Evolutionary conservation across 1,139 yeast species (phyloP), one percentile per base, ranked within the genome.

Genomic region (Hemisphaericaspora xylanilytica): DNA sequence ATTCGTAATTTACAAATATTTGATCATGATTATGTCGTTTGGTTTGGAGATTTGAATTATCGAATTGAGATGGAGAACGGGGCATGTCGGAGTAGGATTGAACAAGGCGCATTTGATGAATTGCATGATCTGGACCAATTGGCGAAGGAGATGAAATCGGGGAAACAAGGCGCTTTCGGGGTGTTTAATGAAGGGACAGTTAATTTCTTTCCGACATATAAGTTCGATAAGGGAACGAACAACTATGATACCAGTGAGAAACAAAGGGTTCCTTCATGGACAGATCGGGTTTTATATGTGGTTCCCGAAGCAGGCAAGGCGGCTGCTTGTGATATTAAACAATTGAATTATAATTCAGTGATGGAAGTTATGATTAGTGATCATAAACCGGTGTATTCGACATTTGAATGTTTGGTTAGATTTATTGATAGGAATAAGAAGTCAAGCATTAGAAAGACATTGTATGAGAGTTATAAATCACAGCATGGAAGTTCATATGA

Each of bases 211-310:
- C 37, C 37, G 3, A 35, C 37, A 7, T 35, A 35, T 35, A 35
- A 35, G 18, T 92, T 85, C 61, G 96, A 92, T 57, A 88, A 87
- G 42, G 95, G 95, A 3, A 87, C 96, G 0, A 78, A 79, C 36
- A 65, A 65, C 5, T 92, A 89, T 58, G 98, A 92, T 59, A 78
- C 95, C 0, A 84, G 95, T 12, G 98, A 92, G 50, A 92, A 92
- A 58, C 85, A 83, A 57, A 75, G 98, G 49, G 84, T 85, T 18
- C 98, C 98, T 2, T 89, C 97, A 0, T 92, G 97, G 97, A 92
- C 97, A 0, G 98, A 92, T 64, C 69, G 99, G 57, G 80, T 88
- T 32, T 71, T 89, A 38, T 85, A 73, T 55, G 46, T 55, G 45
- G 55, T 63, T 38, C 24, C 32, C 5, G 21, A 20, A 20, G 8